Evolutionary conservation across 805 yeast genomes (phyloP).

Genomic region (Scheffersomyces lignosus): DNA sequence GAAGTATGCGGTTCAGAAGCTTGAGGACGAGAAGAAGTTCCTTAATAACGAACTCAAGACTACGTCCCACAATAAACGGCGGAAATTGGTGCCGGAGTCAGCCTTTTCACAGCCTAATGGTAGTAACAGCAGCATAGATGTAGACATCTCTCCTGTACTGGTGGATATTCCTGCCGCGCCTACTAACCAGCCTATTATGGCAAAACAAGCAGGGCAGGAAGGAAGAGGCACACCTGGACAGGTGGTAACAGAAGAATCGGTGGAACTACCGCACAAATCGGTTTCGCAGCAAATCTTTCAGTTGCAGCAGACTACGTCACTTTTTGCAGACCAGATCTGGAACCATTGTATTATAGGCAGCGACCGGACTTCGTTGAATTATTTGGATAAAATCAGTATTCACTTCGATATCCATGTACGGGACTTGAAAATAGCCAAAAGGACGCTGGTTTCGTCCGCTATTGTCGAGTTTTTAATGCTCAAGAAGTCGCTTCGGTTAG

Average conservation of each 20-base stretch:
- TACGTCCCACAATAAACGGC: conserved; percentile 22
- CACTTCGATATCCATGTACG: conserved; percentile 17
- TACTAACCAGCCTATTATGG: not conserved
- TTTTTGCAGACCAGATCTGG: conserved; percentile 37
- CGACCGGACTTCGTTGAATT: conserved; percentile 28
- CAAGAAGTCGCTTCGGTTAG: conserved; percentile 49
- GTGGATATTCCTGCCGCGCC: not conserved
- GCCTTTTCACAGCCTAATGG: not conserved
- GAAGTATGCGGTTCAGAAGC: conserved; percentile 31
- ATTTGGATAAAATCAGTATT: conserved; percentile 32
- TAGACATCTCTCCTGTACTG: too few relatives aligned
- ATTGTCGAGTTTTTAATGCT: conserved; percentile 44
- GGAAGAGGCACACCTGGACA: too few relatives aligned
- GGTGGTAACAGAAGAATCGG: not conserved
- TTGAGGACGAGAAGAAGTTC: conserved; percentile 46
- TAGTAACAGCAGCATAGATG: not conserved
- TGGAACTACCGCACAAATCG: not conserved
- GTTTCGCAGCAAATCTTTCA: conserved; percentile 15
- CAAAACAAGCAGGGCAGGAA: not conserved
- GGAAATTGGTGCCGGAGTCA: conserved; percentile 9
- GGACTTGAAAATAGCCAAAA: conserved; percentile 21
- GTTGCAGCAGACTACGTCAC: conserved; percentile 32
- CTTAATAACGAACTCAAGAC: conserved; percentile 37
- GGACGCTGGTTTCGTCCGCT: conserved; percentile 38
- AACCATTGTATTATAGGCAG: conserved; percentile 38